These are phyloP conservation scores for Stephanodiscus triporus DNA, from an alignment of 108 stramenopile genomes.

Conservation along the genomic window DNA sequence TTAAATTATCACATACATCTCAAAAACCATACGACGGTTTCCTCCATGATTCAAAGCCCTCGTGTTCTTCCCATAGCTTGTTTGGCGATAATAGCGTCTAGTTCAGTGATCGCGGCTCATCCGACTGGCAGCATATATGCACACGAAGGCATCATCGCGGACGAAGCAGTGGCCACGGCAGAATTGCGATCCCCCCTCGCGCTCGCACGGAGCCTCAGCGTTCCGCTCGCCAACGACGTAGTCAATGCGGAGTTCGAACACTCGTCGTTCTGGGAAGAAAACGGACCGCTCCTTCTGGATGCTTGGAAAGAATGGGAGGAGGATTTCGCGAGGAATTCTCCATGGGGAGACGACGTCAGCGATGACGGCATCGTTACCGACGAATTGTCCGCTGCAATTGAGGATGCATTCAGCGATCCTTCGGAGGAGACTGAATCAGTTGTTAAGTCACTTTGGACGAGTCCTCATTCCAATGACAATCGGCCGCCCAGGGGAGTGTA, in stretches of 20 bases:
- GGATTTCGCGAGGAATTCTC: background rate
- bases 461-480: background rate
- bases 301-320: constrained; percentile 60
- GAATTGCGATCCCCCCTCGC: constrained; percentile 3
- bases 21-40: no score
- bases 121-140: no score
- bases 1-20: no score
- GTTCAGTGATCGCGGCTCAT: no score
- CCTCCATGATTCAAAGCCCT: no score
- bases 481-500: constrained; percentile 41
- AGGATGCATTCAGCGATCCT: constrained; percentile 35
- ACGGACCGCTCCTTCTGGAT: constrained; percentile 31
- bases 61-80: no score
- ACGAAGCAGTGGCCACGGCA: no score
- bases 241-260: constrained; percentile 42
- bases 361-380: constrained; percentile 33
- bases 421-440: constrained; percentile 38
- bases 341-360: background rate
- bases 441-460: constrained; percentile 33
- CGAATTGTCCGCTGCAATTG: constrained; percentile 22
- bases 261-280: constrained; percentile 47
- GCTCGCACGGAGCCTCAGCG: background rate
- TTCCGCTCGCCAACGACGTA: constrained; percentile 20
- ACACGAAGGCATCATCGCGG: no score
- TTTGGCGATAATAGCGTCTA: no score